Base-by-base conservation (phyloP, 2,329 filamentous ascomycete genomes). In the Knufia fluminis region DNA sequence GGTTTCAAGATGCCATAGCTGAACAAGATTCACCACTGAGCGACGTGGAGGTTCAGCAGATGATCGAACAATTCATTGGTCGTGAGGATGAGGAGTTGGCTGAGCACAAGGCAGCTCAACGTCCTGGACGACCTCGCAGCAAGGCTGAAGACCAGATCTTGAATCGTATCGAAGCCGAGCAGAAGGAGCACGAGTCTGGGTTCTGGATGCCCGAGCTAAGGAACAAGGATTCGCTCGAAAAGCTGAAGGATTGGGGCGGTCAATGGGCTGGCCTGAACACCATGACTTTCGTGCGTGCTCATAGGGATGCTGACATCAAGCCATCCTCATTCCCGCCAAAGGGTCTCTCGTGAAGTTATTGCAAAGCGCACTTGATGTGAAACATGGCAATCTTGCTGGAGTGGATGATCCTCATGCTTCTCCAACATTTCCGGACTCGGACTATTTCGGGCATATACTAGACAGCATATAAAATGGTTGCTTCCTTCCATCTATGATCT, bases 121-220 rank as follows among this genome's bases (percentile, higher is more conserved):
- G 91, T 39, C 74, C 88, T 20, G 91, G 91, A 14, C 78, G 91
- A 46, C 89, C 91, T 7, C 75, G 88, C 16, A 86, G 76, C 61
- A 80, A 81, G 19, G 82, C 79, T 52, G 88, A 96, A 65, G 86
- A 90, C 57, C 70, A 86, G 17, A 71, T 97, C 33, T 82, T 80
- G 64, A 75, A 86, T 60, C 83, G 81, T 56, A 82, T 86, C 48
- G 75, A 78, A 12, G 71, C 70, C 1, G 84, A 96, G 55, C 75
- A 83, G 61, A 84, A 84, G 58, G 92, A 98, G 70, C 86, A 86
- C 57, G 77, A 83, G 55, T 80, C 81, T 47, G 92, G 92, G 0
- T 94, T 95, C 62, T 85, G 65, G 67, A 66, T 94, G 35, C 90
- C 91, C 0, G 86, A 96, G 62, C 70, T 96, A 48, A 77, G 80